phyloP scores from a whole-genome alignment of 768 basidiomycete genomes.

The Mycena olivaceomarginata region DNA sequence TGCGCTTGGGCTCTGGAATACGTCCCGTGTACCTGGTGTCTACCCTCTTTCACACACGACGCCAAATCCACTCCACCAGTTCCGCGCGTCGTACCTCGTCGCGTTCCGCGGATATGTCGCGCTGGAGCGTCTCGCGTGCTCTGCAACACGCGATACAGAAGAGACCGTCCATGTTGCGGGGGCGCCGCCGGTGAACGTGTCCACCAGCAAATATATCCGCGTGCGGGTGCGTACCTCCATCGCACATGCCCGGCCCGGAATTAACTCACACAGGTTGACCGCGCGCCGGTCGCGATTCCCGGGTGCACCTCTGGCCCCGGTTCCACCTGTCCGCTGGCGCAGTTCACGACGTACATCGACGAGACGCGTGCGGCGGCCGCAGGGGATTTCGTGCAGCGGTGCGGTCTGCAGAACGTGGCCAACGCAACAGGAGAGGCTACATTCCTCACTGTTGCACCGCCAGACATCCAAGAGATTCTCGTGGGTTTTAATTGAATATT shows the following conservation, averaged over 20 bases:
- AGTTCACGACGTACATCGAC: constrained; percentile 57
- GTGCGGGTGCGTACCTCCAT: constrained; percentile 52
- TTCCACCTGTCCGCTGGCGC: constrained; percentile 57
- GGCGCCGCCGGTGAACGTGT: constrained; percentile 28
- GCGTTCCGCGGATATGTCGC: constrained; percentile 64
- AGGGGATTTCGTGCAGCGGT: constrained; percentile 61
- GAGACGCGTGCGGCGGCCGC: constrained; percentile 48
- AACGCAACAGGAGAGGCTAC: constrained; percentile 50
- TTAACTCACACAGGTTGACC: constrained; percentile 54
- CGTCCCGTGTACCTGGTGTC: constrained; percentile 51
- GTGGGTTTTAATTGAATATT: constrained; percentile 46
- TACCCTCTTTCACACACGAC: constrained; percentile 59
- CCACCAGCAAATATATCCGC: constrained; percentile 55
- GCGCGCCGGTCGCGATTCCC: constrained; percentile 63
- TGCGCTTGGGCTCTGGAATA: constrained; percentile 66
- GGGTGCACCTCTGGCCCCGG: constrained; percentile 63
- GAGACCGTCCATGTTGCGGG: constrained; percentile 45
- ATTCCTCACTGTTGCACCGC: constrained; percentile 49
- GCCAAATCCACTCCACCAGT: constrained; percentile 55
- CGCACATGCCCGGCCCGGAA: neutral
- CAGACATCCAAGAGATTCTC: constrained; percentile 25
- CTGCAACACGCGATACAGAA: constrained; percentile 2
- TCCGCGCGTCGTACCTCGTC: constrained; percentile 62
- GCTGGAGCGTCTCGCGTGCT: constrained; percentile 62
- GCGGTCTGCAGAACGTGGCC: constrained; percentile 54